Evolutionary conservation across 2,329 filamentous ascomycete species (phyloP), one percentile per base, ranked within the genome.

Genomic region (Aspergillus alliaceus): DNA sequence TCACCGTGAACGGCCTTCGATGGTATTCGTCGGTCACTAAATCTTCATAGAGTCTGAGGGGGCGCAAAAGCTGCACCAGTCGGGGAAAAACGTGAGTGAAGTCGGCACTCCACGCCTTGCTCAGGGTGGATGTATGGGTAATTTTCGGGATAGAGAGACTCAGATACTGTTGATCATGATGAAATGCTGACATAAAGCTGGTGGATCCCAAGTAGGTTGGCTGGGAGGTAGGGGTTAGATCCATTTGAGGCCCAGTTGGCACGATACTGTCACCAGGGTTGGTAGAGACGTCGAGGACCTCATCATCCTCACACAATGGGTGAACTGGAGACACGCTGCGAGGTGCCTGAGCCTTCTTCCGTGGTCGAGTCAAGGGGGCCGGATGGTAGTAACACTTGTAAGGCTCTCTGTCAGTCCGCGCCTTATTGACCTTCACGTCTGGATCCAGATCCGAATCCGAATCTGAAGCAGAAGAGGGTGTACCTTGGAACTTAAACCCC

Each of bases 361-460:
- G 34, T 52, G 35, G 50, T 52, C 49, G 18, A 4, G 54, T 53
- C 22, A 56, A 56, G 5, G 54, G 54, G 14, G 54, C 54, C 1
- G 54, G 54, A 22, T 56, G 54, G 20, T 56, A 56, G 24, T 24
- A 56, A n/a, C 54, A 56, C 49, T 56, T 4, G 18, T 20, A n/a
- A n/a, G n/a, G n/a, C n/a, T n/a, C n/a, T n/a, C n/a, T 20, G 25
- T 54, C 25, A 54, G 53, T 20, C 24, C 2, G 20, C n/a, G 11
- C 2, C 5, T 18, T 32, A 18, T 12, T 15, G 8, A 3, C 6
- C 14, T 11, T 42, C n/a, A 4, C 1, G 15, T 8, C n/a, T 7
- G 9, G 7, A 1, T 35, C 15, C 34, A 35, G 6, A 20, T 39
- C 6, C 39, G 14, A 6, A 25, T n/a, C 4, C 9, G 20, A 7